phyloP scores from a whole-genome alignment of 2,329 filamentous ascomycete species.

The Scytalidium sp. region DNA sequence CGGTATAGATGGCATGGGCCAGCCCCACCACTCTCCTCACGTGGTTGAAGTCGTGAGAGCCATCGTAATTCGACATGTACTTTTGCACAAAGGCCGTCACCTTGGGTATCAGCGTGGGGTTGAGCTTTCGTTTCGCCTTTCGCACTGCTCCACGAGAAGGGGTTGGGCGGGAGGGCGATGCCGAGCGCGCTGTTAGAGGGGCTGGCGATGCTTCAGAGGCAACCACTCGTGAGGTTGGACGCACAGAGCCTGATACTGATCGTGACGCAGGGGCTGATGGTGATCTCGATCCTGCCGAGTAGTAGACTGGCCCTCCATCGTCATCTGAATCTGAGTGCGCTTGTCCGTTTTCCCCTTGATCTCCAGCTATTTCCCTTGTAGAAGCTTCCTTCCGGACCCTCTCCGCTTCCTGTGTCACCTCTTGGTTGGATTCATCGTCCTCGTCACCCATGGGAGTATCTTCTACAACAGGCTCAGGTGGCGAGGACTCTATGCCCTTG shows the following conservation, averaged over 20 bases:
- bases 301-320: conserved; percentile 8
- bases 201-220: background rate
- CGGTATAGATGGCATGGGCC: conserved; percentile 41
- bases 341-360: background rate
- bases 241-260: background rate
- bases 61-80: conserved; percentile 78
- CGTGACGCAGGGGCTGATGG: background rate
- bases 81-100: conserved; percentile 62
- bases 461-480: no score
- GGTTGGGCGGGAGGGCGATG: background rate
- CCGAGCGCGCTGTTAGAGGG: background rate
- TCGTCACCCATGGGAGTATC: no score
- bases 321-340: conserved; percentile 12
- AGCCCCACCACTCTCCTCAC: conserved; percentile 77
- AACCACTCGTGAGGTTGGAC: background rate
- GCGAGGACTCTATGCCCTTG: background rate
- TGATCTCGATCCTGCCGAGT: background rate
- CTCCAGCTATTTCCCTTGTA: background rate
- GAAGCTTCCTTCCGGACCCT: no score
- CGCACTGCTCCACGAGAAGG: conserved; percentile 1
- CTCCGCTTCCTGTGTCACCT: no score
- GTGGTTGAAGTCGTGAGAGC: conserved; percentile 85
- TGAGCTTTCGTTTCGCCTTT: conserved; percentile 15
- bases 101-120: conserved; percentile 36
- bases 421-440: no score